phyloP scores from a whole-genome alignment of 345 rosid genomes.

The Barbarea vulgaris region DNA sequence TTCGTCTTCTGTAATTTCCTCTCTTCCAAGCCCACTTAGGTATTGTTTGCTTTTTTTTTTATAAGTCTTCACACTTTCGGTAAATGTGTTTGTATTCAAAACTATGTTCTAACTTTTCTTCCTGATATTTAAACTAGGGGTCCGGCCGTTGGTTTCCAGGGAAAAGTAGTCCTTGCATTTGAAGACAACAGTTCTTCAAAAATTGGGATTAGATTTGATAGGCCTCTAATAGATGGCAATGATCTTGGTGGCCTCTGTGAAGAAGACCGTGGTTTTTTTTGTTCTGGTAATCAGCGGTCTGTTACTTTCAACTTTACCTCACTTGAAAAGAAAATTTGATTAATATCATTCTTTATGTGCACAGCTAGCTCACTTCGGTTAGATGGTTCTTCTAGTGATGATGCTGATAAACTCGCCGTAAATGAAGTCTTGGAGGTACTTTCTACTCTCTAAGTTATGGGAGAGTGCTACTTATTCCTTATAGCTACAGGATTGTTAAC shows the following conservation, averaged over 20 bases:
- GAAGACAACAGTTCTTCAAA: constrained; percentile 89
- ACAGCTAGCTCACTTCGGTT: constrained; percentile 86
- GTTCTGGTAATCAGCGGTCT: constrained; percentile 60
- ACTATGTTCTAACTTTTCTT: neutral
- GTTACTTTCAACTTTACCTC: neutral
- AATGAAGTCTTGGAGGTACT: constrained; percentile 88
- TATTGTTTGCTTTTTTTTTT: constrained; percentile 18
- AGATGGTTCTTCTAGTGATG: constrained; percentile 81
- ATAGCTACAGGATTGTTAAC: constrained; percentile 23
- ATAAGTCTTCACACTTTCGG: constrained; percentile 6
- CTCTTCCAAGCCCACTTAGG: constrained; percentile 60
- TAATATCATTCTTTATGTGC: constrained; percentile 27
- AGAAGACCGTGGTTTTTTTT: constrained; percentile 87
- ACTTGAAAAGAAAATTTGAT: constrained; percentile 1
- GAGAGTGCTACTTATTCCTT: constrained; percentile 17
- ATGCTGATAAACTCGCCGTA: constrained; percentile 75
- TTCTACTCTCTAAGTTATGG: constrained; percentile 17
- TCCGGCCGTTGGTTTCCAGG: constrained; percentile 74
- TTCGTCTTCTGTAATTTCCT: constrained; percentile 55
- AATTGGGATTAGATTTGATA: constrained; percentile 95
- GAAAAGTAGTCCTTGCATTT: constrained; percentile 89
- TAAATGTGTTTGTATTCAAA: constrained; percentile 3
- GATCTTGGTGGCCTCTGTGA: constrained; percentile 96
- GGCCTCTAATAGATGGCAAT: constrained; percentile 78
- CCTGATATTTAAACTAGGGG: constrained; percentile 55